These are phyloP conservation scores for Dittrichia graveolens DNA, from an alignment of 129 eudicot species.

Conservation along the genomic window DNA sequence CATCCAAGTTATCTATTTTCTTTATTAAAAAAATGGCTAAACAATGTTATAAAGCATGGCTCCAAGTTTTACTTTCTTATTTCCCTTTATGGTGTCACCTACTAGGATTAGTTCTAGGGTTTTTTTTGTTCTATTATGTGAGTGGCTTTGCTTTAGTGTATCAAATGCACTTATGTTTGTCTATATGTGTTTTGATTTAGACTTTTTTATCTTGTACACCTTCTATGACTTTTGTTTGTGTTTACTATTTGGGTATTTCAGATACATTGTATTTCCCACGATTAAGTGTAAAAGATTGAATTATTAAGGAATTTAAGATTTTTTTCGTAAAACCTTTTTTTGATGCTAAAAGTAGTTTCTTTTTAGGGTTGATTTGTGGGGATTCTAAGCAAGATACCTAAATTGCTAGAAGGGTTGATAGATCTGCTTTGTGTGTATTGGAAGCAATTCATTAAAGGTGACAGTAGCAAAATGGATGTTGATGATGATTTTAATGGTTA, in stretches of 20 bases:
- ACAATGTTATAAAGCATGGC: too few species aligned
- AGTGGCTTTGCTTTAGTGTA: too few species aligned
- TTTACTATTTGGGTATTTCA: slow-evolving; percentile 24
- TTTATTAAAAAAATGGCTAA: too few species aligned
- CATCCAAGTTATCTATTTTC: too few species aligned
- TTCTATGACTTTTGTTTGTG: neutral
- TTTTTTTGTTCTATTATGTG: too few species aligned
- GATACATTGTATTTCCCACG: slow-evolving; percentile 4
- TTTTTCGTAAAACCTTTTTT: neutral
- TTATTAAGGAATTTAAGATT: slow-evolving; percentile 15
- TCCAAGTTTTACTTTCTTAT: too few species aligned
- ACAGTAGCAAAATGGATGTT: slow-evolving; percentile 31
- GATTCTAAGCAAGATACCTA: slow-evolving; percentile 54
- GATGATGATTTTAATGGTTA: slow-evolving; percentile 20
- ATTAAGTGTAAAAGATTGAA: slow-evolving; percentile 12
- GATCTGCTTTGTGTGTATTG: slow-evolving; percentile 65
- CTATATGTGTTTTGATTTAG: too few species aligned
- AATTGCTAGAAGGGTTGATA: slow-evolving; percentile 60
- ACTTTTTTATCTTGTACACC: too few species aligned
- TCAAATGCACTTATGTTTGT: too few species aligned
- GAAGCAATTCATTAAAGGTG: slow-evolving; percentile 54
- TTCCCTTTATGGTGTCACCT: too few species aligned
- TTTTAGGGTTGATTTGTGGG: slow-evolving; percentile 34
- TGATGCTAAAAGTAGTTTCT: neutral
- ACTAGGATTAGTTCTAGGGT: too few species aligned